Conservation (phyloP, 257 asterid species). For the Solanum ahanhuiri region DNA sequence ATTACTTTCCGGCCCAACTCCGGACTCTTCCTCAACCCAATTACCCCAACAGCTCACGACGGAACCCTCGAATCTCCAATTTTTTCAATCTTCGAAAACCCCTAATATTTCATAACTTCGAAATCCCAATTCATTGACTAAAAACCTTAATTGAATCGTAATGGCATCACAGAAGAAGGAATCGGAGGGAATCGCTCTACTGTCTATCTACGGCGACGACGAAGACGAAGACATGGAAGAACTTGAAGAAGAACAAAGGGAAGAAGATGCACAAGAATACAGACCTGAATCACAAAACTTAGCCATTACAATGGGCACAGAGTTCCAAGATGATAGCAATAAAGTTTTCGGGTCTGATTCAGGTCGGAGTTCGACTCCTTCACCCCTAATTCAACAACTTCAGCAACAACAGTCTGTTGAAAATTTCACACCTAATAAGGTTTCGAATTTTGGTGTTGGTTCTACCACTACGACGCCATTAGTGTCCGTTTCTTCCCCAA, state of each 20-base stretch:
- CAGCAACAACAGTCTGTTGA: slow-evolving; percentile 25
- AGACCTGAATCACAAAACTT: slow-evolving; percentile 6
- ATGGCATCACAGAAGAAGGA: slow-evolving; percentile 73
- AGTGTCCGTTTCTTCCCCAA: slow-evolving; percentile 13
- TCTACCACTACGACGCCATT: slow-evolving; percentile 37
- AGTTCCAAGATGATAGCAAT: slow-evolving; percentile 4
- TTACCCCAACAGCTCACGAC: not conserved
- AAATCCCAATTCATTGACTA: not conserved
- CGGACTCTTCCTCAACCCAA: not conserved
- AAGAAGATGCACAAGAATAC: slow-evolving; percentile 7
- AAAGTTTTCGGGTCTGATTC: slow-evolving; percentile 6
- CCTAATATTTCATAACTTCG: not conserved
- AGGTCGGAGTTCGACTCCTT: slow-evolving; percentile 14
- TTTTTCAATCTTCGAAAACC: not conserved
- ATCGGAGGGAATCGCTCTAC: slow-evolving; percentile 81
- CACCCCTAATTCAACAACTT: slow-evolving; percentile 1
- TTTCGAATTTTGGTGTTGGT: slow-evolving; percentile 15
- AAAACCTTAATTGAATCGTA: not conserved
- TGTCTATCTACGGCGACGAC: slow-evolving; percentile 81
- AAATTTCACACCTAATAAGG: slow-evolving; percentile 25
- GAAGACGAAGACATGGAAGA: slow-evolving; percentile 49
- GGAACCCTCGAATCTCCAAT: not conserved
- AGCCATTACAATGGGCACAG: slow-evolving; percentile 3
- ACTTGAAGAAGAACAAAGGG: slow-evolving; percentile 14
- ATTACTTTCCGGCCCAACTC: not conserved